A percentile compares a stretch with the other conserved stretches of the same genome.
These are phyloP conservation scores for Parastagonospora avenae DNA, from an alignment of 2,329 filamentous ascomycete genomes.

Conservation along the genomic window DNA sequence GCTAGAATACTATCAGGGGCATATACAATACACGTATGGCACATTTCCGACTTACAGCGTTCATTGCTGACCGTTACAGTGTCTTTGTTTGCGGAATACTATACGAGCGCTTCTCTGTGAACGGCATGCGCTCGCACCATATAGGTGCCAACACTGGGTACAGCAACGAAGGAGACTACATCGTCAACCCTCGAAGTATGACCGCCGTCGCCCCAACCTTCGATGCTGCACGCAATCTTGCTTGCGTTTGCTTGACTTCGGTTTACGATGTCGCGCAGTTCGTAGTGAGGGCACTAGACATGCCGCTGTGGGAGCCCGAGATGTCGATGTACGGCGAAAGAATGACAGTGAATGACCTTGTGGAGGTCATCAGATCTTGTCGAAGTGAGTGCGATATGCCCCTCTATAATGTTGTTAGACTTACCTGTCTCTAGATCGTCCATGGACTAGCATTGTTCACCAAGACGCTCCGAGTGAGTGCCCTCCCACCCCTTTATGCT, in stretches of 20 bases:
- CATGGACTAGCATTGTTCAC: conserved; percentile 45
- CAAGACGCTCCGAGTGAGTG: conserved; percentile 51
- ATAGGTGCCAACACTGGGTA: conserved; percentile 65
- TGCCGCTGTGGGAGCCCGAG: conserved; percentile 70
- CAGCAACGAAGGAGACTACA: conserved; percentile 65
- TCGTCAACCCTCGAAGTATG: conserved; percentile 65
- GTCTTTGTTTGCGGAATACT: conserved; percentile 65
- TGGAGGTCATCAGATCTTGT: conserved; percentile 54
- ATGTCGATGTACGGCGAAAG: conserved; percentile 72
- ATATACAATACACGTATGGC: conserved; percentile 71
- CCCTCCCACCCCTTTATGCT: neutral
- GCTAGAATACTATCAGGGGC: conserved; percentile 60
- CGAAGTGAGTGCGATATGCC: conserved; percentile 25
- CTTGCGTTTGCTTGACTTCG: conserved; percentile 67
- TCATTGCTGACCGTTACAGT: neutral
- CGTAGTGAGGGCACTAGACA: conserved; percentile 70
- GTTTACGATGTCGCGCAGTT: conserved; percentile 73
- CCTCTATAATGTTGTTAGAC: neutral
- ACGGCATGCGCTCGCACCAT: conserved; percentile 64
- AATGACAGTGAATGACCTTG: conserved; percentile 64
- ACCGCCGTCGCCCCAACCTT: conserved; percentile 65
- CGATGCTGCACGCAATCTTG: conserved; percentile 53
- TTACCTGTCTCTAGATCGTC: conserved; percentile 30
- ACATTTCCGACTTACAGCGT: conserved; percentile 40
- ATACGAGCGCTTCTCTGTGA: conserved; percentile 75